Conservation (phyloP, 1,284 basidiomycete genomes). For the Rhodotorula glutinis region DNA sequence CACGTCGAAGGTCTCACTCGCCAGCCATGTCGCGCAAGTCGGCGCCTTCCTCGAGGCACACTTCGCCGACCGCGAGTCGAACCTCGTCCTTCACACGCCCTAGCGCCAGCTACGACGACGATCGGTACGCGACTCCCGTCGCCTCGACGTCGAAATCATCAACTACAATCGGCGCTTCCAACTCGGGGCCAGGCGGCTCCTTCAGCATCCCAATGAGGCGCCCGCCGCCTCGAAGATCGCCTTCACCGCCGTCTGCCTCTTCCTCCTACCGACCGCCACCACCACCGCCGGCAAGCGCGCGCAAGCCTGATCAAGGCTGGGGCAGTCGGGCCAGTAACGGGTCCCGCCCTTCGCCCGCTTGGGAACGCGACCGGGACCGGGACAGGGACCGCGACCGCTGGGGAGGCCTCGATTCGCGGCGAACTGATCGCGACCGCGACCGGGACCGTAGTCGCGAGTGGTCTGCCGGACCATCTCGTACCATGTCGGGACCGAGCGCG, state of each 20-base stretch:
- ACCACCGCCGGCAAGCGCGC: too few species aligned
- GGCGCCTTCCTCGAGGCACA: not conserved
- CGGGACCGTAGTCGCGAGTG: too few species aligned
- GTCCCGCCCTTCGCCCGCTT: not conserved
- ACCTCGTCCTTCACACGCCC: not conserved
- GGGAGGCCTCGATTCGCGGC: too few species aligned
- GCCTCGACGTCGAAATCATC: not conserved
- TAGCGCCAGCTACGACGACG: not conserved
- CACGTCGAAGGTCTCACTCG: not conserved
- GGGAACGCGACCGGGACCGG: constrained; percentile 50
- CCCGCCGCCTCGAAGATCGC: not conserved
- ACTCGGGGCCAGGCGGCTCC: not conserved
- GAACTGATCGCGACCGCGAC: not conserved
- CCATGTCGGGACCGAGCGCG: not conserved
- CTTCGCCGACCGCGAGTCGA: not conserved
- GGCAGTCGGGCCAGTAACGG: not conserved
- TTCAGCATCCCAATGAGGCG: not conserved
- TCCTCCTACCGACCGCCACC: too few species aligned
- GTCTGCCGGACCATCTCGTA: too few species aligned
- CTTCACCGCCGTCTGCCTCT: not conserved
- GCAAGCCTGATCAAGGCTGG: not conserved
- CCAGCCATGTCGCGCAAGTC: not conserved
- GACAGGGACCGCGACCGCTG: constrained; percentile 8
- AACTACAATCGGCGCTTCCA: not conserved
- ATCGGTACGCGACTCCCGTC: not conserved